These are phyloP conservation scores for Tricholoma matsutake DNA, from an alignment of 768 basidiomycete genomes.

Conservation along the genomic window DNA sequence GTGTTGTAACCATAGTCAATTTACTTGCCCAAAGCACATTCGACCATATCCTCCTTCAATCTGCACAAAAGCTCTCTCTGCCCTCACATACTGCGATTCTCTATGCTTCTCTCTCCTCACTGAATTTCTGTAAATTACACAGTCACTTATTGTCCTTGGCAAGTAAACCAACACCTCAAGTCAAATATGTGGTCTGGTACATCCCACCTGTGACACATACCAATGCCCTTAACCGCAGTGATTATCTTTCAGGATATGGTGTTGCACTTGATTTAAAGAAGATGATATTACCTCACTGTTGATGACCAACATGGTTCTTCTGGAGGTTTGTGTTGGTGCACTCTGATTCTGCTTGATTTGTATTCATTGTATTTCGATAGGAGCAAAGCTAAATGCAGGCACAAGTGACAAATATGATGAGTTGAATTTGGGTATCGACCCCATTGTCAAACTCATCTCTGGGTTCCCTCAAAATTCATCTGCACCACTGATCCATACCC, in stretches of 20 bases:
- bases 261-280: conserved; percentile 93
- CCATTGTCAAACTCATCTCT: conserved; percentile 37
- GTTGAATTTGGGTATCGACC: too few species aligned
- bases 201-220: conserved; percentile 42
- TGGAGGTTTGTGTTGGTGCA: conserved; percentile 20
- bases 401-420: conserved; percentile 26
- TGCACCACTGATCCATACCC: conserved; percentile 37
- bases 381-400: conserved; percentile 4
- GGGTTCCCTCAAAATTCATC: conserved; percentile 36
- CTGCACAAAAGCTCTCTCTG: conserved; percentile 36
- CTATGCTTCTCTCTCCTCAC: conserved; percentile 65
- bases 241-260: conserved; percentile 82
- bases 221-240: too few species aligned
- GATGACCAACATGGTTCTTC: conserved; percentile 66
- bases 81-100: conserved; percentile 70
- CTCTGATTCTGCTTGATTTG: too few species aligned
- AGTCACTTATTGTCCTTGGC: conserved; percentile 54
- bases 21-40: conserved; percentile 54
- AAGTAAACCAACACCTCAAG: conserved; percentile 38
- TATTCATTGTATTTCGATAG: not conserved
- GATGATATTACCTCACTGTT: conserved; percentile 91
- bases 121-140: conserved; percentile 72
- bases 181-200: conserved; percentile 79
- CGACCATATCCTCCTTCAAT: conserved; percentile 69
- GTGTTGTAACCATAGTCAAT: too few species aligned